Evolutionary conservation across 148 eudicot species (phyloP), one percentile per base, ranked within the genome.

Genomic region (Pouteria glomerata): DNA sequence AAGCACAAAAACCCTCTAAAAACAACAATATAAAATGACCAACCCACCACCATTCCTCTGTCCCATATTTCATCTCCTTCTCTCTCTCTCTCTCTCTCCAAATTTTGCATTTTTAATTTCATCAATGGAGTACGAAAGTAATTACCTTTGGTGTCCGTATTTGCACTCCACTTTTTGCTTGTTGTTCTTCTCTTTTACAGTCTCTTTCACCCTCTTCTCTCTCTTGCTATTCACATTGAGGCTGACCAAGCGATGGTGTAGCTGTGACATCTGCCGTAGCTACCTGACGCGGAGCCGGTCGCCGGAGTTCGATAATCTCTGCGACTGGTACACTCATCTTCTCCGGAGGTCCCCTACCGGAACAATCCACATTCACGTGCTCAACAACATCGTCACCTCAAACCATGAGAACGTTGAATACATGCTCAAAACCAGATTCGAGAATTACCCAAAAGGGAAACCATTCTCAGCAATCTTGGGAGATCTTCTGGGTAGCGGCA

Each of bases 361-460:
- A 13, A 88, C 92, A 0, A 81, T 88, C 34, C 89, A 81, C 26
- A 72, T 88, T 26, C 92, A 88, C 35, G 78, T 83, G 4, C 79
- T 88, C 13, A 78, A 77, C 72, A 85, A 85, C 67, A 83, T 74
- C 18, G 70, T 88, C 29, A 85, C 88, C 0, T 73, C 89, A 0
- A 69, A 83, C 41, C 89, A 87, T 0, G 48, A 47, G 1, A 88
- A 85, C 44, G 89, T 88, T 1, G 87, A 88, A 30, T 64, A 88
- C 79, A 83, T 88, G 33, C 83, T 88, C 37, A 74, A 74, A 39
- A 76, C 87, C 16, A 76, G 73, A 6, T 88, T 88, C 75, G 77
- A 85, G 0, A 88, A 86, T 41, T 85, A 88, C 76, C 86, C 87
- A 0, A 88, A 88, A 63, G 92, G 92, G 1, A 78, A 77, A 29